Evolutionary conservation across 257 asterid species (phyloP), one percentile per base, ranked within the genome.

Genomic region (Handroanthus guayacan): DNA sequence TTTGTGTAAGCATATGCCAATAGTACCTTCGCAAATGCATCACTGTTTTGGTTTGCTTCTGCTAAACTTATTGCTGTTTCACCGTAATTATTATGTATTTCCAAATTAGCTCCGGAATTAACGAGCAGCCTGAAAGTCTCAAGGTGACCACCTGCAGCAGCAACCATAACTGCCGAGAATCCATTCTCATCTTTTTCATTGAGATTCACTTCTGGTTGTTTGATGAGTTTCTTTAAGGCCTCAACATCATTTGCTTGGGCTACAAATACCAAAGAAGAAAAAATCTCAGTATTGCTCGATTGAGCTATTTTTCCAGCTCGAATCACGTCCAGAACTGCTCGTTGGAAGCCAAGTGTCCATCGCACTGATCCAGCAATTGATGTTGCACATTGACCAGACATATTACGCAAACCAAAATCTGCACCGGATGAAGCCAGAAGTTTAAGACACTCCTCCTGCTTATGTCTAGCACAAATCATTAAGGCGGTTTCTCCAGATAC

Each of bases 111-210:
- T 16, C 93, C 97, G 0, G 88, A 88, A 36, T 78, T 79, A n/a
- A 85, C 78, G 8, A 91, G 95, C 62, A 83, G 64, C 78, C 69
- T 63, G 67, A 91, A 89, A 75, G 89, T 77, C 73, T 89, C 95
- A 25, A 85, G 82, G 52, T 84, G 34, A 52, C 92, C 94, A 51
- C 82, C 82, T 12, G 81, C 81, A 17, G 87, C 94, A 60, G 92
- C 94, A 68, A 82, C 60, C 94, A 90, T 90, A 7, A 66, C 89
- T 9, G 94, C 94, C 0, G 96, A 79, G 73, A 85, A 88, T 50
- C 91, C 94, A 1, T 66, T 68, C 43, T 78, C 89, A 38, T 90
- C 92, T 62, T 68, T 86, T 83, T 90, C 91, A 55, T 90, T 82
- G 10, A 88, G 85, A 45, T 84, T 58, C 62, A 88, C 3, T 54